Evolutionary conservation across 352 stramenopile species (phyloP).

Genomic region (Phytophthora fragariaefolia): DNA sequence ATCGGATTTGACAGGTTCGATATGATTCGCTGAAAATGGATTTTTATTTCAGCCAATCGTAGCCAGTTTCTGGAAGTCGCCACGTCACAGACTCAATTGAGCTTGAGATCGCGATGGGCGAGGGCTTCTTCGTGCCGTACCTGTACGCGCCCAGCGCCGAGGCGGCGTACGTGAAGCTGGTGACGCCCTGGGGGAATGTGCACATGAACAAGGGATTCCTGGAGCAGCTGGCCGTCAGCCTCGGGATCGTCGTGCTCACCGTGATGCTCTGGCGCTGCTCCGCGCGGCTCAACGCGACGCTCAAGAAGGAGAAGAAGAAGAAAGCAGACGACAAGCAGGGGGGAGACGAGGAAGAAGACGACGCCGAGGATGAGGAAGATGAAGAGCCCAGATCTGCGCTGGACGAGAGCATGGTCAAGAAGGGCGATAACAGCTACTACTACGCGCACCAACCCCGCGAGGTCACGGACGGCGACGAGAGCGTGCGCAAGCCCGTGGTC

Average conservation of each 20-base stretch:
- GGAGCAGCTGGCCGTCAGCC: constrained; percentile 46
- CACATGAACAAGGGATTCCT: constrained; percentile 61
- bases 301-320: constrained; percentile 37
- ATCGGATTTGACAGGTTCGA: too few species aligned
- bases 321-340: constrained; percentile 2
- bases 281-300: constrained; percentile 39
- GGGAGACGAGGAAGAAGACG: constrained; percentile 21
- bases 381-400: constrained; percentile 45
- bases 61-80: neutral
- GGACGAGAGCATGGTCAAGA: constrained; percentile 71
- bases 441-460: constrained; percentile 68
- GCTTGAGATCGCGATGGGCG: constrained; percentile 24
- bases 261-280: constrained; percentile 46
- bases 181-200: constrained; percentile 73
- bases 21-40: constrained; percentile 16
- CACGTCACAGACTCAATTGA: constrained; percentile 18
- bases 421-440: constrained; percentile 88
- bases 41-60: constrained; percentile 21
- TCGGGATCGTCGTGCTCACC: constrained; percentile 46
- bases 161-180: constrained; percentile 66
- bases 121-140: constrained; percentile 74
- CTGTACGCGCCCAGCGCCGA: constrained; percentile 70
- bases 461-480: constrained; percentile 25
- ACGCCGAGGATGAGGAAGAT: constrained; percentile 15
- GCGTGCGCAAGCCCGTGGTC: constrained; percentile 59